These are phyloP conservation scores for Dictyostelium intermedium DNA, from an alignment of 78 protist species.

Conservation along the genomic window DNA sequence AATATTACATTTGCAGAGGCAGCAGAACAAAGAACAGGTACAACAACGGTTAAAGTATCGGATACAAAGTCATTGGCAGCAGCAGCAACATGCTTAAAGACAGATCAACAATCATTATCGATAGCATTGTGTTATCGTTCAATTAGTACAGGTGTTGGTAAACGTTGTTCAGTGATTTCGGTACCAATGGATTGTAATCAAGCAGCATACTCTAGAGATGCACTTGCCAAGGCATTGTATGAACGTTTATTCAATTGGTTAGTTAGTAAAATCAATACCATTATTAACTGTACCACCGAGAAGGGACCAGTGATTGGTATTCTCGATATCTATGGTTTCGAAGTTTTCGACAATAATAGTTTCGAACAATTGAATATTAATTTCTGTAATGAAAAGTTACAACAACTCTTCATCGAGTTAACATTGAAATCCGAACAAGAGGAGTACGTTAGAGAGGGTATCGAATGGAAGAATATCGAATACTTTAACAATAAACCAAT, in stretches of 20 bases:
- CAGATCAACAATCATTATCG: conserved; percentile 9
- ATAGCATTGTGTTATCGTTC: conserved; percentile 73
- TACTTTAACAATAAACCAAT: conserved; percentile 92
- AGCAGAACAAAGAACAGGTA: conserved; percentile 47
- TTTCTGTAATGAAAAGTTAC: conserved; percentile 96
- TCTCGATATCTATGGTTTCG: conserved; percentile 97
- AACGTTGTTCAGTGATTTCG: conserved; percentile 58
- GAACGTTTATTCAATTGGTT: conserved; percentile 88
- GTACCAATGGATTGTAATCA: conserved; percentile 75
- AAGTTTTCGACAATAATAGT: conserved; percentile 84
- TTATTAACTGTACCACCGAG: conserved; percentile 33
- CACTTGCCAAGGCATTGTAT: conserved; percentile 89
- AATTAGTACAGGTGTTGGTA: conserved; percentile 81
- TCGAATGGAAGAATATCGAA: conserved; percentile 89
- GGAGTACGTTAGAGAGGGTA: conserved; percentile 93
- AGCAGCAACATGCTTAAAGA: conserved; percentile 67
- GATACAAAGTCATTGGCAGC: conserved; percentile 25
- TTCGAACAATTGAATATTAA: conserved; percentile 98
- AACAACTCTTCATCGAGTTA: conserved; percentile 95
- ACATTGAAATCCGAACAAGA: conserved; percentile 94
- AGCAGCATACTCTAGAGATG: conserved; percentile 86
- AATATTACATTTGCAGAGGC: conserved; percentile 81
- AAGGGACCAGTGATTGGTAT: conserved; percentile 84
- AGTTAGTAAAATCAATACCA: conserved; percentile 74
- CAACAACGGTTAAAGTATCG: neutral